These are phyloP conservation scores for Aspergillus nomiae DNA, from an alignment of 2,329 filamentous ascomycete species.

Conservation along the genomic window DNA sequence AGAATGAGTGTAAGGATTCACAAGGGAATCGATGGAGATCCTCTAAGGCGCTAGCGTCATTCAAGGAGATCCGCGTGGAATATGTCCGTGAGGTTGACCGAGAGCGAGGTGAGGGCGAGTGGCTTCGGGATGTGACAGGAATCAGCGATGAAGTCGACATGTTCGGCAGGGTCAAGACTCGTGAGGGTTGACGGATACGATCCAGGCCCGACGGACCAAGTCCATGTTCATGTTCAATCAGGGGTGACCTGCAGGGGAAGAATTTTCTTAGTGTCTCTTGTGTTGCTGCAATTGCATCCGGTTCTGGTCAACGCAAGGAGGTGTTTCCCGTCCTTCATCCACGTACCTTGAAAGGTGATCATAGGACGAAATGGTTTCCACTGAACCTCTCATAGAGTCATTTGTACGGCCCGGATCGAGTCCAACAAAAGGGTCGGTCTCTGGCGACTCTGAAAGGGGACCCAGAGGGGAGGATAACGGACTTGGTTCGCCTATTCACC, in stretches of 20 bases:
- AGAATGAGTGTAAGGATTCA: slow-evolving; percentile 97
- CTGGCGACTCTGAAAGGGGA: slow-evolving; percentile 38
- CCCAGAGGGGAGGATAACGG: slow-evolving; percentile 42
- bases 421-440: slow-evolving; percentile 43
- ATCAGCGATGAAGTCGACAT: slow-evolving; percentile 64
- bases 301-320: slow-evolving; percentile 21
- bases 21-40: slow-evolving; percentile 91
- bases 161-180: slow-evolving; percentile 66
- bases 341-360: slow-evolving; percentile 75
- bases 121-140: slow-evolving; percentile 62
- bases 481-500: slow-evolving; percentile 39
- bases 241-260: slow-evolving; percentile 64
- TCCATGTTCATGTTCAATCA: slow-evolving; percentile 88
- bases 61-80: slow-evolving; percentile 59
- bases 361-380: slow-evolving; percentile 69
- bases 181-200: slow-evolving; percentile 81
- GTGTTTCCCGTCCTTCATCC: slow-evolving; percentile 11
- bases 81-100: slow-evolving; percentile 58
- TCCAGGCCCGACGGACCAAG: slow-evolving; percentile 83
- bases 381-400: slow-evolving; percentile 70
- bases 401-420: slow-evolving; percentile 55
- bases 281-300: slow-evolving; percentile 10
- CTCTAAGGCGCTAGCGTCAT: slow-evolving; percentile 72
- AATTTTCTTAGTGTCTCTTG: slow-evolving; percentile 17
- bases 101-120: slow-evolving; percentile 70